Evolutionary conservation across 2,329 filamentous ascomycete species (phyloP), one percentile per base, ranked within the genome.

Genomic region (Fusarium incarnatum): DNA sequence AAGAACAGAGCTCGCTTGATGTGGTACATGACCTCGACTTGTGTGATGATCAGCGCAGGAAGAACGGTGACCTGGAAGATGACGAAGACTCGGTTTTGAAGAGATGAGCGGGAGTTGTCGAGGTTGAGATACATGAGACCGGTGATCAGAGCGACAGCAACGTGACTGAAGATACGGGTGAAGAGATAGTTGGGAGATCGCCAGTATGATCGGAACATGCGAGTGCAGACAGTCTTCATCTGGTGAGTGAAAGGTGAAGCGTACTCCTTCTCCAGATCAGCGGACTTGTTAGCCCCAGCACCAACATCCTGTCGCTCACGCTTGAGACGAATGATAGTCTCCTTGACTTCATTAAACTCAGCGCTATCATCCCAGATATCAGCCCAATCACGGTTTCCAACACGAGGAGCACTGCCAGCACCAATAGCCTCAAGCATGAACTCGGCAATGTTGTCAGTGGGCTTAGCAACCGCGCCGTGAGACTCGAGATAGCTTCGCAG

Each of bases 31-130:
- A 82, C 77, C 79, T 97, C 92, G 56, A 97, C 91, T 76, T 97
- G 93, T 2, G 90, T 89, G 60, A 97, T 88, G 78, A 97, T 93
- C 30, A 97, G 84, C 2, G 92, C 92, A 0, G 94, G 93, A 27
- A 97, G 85, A 23, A 97, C 92, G 0, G 93, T 94, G 54, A 94
- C 89, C 78, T 97, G 93, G 87, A 97, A 97, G 79, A 96, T 92
- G 79, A 95, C 89, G 80, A 97, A 97, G 67, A 97, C 87, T 64
- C 91, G 90, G 83, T 96, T 92, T 79, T 97, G 94, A 7, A 97
- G 85, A 3, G 91, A 92, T 2, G 90, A 83, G 12, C 91, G 88
- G 4, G 91, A 94, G 75, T 94, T 81, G 76, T 95, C 90, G 11
- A 97, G 87, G 65, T 93, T 87, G 49, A 97, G 83, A 79, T 92